Evolutionary conservation across 106 monocot species (phyloP), one percentile per base, ranked within the genome.

Genomic region (Hemerocallis citrina): DNA sequence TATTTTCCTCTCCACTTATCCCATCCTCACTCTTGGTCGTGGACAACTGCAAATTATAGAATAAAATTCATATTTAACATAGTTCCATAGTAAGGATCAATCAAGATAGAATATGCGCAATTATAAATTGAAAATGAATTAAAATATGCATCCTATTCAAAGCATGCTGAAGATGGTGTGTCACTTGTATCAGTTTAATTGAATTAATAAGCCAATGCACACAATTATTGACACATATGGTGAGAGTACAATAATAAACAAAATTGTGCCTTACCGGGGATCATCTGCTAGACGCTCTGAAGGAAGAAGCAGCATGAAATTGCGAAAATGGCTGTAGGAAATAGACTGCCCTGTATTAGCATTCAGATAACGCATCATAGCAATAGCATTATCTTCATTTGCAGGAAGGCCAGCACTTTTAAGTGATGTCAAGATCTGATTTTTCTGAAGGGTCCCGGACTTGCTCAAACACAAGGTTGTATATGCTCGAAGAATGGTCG

Each of bases 301-400:
- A 32, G 95, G 95, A 76, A 96, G 90, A 27, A 96, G 86, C 5
- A 96, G 68, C 95, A 96, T 96, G 72, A 96, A 96, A 74, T 90
- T 90, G 55, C 95, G 86, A 47, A 96, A 96, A 84, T 96, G 95
- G 29, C 90, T 74, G 22, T 96, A 96, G 16, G 95, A 96, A 63
- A 96, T 96, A 43, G 86, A 81, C 57, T 79, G 86, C 47, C 59
- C 77, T 59, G 81, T 67, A 73, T 81, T 75, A 52, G 81, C 80
- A 81, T 81, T 90, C 49, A 95, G 63, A 74, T 84, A 96, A 1
- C 90, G 86, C 75, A 96, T 84, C 94, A 95, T 95, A 47, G 94
- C 83, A 63, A 59, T 66, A 52, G 90, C 95, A 78, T 96, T 96
- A 63, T 96, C 90, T 63, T 87, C 90, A 75, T 84, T 90, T 4